Evolutionary conservation across 192 early-diverging fungal species (phyloP).

Genomic region (Dissophora globulifera): DNA sequence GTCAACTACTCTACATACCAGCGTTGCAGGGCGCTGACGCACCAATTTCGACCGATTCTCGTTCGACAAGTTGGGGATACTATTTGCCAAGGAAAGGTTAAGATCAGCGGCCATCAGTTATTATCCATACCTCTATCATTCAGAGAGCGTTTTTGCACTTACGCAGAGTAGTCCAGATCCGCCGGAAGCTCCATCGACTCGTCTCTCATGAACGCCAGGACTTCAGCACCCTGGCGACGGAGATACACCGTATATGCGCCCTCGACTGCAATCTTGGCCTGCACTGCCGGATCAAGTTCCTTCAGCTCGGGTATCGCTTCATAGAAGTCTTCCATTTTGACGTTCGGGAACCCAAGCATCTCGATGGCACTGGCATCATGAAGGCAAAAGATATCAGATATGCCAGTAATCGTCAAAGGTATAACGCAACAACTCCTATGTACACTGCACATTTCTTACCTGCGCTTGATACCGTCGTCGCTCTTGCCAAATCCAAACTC

Average conservation of each 20-base stretch:
- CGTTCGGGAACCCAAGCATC: constrained; percentile 56
- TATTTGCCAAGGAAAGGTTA: constrained; percentile 18
- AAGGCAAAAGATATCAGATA: too few relatives aligned
- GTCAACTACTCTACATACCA: too few relatives aligned
- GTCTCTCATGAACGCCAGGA: constrained; percentile 70
- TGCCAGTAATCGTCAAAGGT: too few relatives aligned
- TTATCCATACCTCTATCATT: too few relatives aligned
- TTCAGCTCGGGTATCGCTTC: constrained; percentile 67
- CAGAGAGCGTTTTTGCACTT: too few relatives aligned
- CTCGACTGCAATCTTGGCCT: constrained; percentile 68
- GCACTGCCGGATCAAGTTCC: constrained; percentile 61
- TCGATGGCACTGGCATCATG: constrained; percentile 60
- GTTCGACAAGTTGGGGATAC: constrained; percentile 64
- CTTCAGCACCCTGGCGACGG: constrained; percentile 70
- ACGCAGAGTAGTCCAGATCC: constrained; percentile 72
- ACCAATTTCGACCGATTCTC: constrained; percentile 67
- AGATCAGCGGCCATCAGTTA: too few relatives aligned
- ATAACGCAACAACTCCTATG: too few relatives aligned
- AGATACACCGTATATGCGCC: constrained; percentile 76
- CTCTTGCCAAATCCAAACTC: constrained; percentile 51
- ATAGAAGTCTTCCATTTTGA: constrained; percentile 57
- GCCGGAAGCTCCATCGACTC: constrained; percentile 70
- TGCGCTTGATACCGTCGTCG: constrained; percentile 54
- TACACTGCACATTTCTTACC: too few relatives aligned
- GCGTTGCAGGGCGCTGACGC: constrained; percentile 60